phyloP scores from a whole-genome alignment of 2,329 filamentous ascomycete species.

The Fusarium sulawesiense region DNA sequence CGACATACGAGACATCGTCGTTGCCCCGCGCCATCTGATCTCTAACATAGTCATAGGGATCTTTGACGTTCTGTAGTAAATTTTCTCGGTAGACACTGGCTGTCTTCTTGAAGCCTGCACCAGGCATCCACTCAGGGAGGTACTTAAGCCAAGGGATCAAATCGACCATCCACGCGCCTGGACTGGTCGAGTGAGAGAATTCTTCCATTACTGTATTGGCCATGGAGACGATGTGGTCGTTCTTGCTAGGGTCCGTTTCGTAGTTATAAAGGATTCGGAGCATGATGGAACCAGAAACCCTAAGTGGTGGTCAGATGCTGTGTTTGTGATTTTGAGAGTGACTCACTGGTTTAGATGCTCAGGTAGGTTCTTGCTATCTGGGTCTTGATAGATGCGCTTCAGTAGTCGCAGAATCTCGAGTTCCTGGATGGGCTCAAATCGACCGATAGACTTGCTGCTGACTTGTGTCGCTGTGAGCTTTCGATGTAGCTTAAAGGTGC shows the following conservation, averaged over 20 bases:
- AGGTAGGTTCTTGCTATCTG: background rate
- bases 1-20: constrained; percentile 11
- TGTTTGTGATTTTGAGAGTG: accelerated
- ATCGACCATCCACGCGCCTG: constrained; percentile 17
- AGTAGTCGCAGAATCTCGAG: background rate
- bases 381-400: background rate
- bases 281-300: constrained; percentile 19
- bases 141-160: constrained; percentile 6
- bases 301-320: background rate
- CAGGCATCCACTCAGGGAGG: constrained; percentile 13
- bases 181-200: constrained; percentile 13
- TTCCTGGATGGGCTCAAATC: constrained; percentile 14
- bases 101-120: constrained; percentile 1
- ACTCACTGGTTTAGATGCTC: constrained; percentile 14
- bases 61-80: background rate
- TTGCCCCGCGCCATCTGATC: background rate
- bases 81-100: background rate
- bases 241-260: background rate
- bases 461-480: constrained; percentile 26
- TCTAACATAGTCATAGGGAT: constrained; percentile 3
- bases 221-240: constrained; percentile 8
- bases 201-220: constrained; percentile 21
- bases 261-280: constrained; percentile 22
- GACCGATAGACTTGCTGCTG: constrained; percentile 10
- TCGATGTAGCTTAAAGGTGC: constrained; percentile 12